phyloP scores from a whole-genome alignment of 148 eudicot genomes.

The Rhododendron ferrugineum region DNA sequence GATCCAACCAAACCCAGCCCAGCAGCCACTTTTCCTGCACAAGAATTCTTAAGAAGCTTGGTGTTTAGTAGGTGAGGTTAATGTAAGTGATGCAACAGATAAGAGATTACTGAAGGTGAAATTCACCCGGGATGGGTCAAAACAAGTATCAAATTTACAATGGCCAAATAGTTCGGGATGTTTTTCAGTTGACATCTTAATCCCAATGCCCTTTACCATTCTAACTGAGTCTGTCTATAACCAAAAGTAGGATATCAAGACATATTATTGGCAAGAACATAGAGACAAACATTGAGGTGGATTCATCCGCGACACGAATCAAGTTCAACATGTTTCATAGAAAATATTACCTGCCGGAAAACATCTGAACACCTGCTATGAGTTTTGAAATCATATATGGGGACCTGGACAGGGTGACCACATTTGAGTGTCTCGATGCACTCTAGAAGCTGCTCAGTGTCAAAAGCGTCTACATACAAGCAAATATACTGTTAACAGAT shows the following conservation, averaged over 20 bases:
- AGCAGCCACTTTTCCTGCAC: not conserved
- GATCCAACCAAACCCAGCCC: not conserved
- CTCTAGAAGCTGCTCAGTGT: constrained; percentile 91
- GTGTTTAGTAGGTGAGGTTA: not conserved
- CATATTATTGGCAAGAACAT: not conserved
- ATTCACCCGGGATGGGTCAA: not conserved
- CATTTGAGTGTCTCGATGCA: constrained; percentile 57
- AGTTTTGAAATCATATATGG: constrained; percentile 88
- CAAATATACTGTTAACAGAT: not conserved
- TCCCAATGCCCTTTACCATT: not conserved
- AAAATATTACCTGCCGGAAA: constrained; percentile 67
- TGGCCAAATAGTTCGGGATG: not conserved
- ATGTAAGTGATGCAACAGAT: not conserved
- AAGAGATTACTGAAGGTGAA: not conserved
- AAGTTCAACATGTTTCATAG: not conserved
- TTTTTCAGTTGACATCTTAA: not conserved
- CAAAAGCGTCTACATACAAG: constrained; percentile 79
- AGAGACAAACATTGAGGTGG: not conserved
- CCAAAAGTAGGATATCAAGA: not conserved
- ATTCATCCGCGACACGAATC: not conserved
- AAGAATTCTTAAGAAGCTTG: not conserved
- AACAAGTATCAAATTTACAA: not conserved
- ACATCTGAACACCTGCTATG: constrained; percentile 75
- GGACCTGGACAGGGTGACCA: constrained; percentile 79
- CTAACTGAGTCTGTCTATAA: not conserved